These are phyloP conservation scores for Penicillium sp. DNA, from an alignment of 2,329 filamentous ascomycete species.

Conservation along the genomic window DNA sequence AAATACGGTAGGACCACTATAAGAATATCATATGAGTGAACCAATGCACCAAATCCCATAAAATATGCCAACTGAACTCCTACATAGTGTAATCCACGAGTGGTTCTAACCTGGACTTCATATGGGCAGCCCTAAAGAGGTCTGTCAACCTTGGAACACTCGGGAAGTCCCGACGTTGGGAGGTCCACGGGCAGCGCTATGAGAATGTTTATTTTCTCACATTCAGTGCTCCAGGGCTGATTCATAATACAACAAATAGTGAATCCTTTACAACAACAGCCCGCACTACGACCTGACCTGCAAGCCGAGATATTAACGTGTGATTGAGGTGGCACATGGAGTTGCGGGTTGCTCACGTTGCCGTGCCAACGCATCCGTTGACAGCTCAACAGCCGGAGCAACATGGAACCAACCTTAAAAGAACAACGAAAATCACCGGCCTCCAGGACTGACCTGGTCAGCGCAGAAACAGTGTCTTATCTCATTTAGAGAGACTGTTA, in stretches of 20 bases:
- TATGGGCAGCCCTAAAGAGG: not conserved
- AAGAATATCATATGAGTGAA: not conserved
- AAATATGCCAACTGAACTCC: not conserved
- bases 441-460: not conserved
- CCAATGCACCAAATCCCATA: not conserved
- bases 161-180: not conserved
- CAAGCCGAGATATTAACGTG: not conserved
- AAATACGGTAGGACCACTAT: not conserved
- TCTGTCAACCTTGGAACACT: not conserved
- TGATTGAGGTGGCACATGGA: not conserved
- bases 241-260: not conserved
- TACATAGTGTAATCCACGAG: not conserved
- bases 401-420: not conserved
- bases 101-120: not conserved
- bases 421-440: not conserved
- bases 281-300: not conserved
- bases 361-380: constrained; percentile 8
- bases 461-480: too few relatives aligned
- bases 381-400: constrained; percentile 1
- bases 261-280: not conserved
- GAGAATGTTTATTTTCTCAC: not conserved
- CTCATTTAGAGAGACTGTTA: too few relatives aligned
- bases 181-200: not conserved
- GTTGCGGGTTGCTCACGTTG: not conserved
- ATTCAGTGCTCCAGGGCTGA: not conserved